Evolutionary conservation across 2,329 filamentous ascomycete genomes (phyloP).

Genomic region (Pyrenophora seminiperda): DNA sequence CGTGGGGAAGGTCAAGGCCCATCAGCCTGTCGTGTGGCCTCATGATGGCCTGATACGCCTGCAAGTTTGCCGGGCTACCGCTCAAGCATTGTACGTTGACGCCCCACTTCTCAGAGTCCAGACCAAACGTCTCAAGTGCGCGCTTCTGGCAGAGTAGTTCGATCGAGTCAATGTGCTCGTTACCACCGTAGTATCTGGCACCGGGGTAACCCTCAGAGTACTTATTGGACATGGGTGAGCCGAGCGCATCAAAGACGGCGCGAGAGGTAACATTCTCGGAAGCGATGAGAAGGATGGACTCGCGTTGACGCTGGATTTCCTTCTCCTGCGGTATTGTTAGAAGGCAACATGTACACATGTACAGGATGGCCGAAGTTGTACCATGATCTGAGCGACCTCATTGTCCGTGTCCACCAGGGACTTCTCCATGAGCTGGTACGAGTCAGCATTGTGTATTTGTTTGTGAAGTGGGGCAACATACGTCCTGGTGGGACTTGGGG

Average conservation of each 20-base stretch:
- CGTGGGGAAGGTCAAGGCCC: slow-evolving; percentile 93
- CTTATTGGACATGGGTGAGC: slow-evolving; percentile 72
- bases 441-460: slow-evolving; percentile 42
- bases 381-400: slow-evolving; percentile 97
- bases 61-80: slow-evolving; percentile 93
- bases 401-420: slow-evolving; percentile 88
- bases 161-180: slow-evolving; percentile 91
- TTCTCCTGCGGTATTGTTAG: slow-evolving; percentile 65
- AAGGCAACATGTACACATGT: neutral
- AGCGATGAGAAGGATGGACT: slow-evolving; percentile 76
- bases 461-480: slow-evolving; percentile 49
- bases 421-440: slow-evolving; percentile 87
- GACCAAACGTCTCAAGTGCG: slow-evolving; percentile 82
- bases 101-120: slow-evolving; percentile 88
- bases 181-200: slow-evolving; percentile 94
- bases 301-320: slow-evolving; percentile 94
- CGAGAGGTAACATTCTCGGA: slow-evolving; percentile 51
- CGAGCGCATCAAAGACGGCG: slow-evolving; percentile 57
- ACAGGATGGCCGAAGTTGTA: slow-evolving; percentile 49
- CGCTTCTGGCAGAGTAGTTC: slow-evolving; percentile 89
- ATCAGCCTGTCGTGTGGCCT: slow-evolving; percentile 94
- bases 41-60: slow-evolving; percentile 98
- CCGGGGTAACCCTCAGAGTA: slow-evolving; percentile 99
- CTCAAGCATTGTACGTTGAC: slow-evolving; percentile 89
- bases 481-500: slow-evolving; percentile 68